Evolutionary conservation across 805 yeast species (phyloP).

Genomic region (Yamadazyma phyllophila): DNA sequence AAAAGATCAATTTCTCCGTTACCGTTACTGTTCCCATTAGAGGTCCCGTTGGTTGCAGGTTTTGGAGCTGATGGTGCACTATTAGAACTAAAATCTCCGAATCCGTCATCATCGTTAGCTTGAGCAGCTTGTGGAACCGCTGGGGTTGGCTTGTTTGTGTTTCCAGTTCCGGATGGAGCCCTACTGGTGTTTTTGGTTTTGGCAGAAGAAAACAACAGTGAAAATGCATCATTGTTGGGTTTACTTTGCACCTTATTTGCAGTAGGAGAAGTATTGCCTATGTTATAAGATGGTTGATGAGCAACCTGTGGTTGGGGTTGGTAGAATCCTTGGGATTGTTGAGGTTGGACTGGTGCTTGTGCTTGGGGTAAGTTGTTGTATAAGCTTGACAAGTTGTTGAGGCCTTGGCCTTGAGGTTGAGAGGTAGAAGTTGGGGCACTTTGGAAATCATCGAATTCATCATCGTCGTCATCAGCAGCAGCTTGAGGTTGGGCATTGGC

Average conservation of each 20-base stretch:
- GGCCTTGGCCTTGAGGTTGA: constrained; percentile 16
- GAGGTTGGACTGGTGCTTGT: not conserved
- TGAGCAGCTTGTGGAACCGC: not conserved
- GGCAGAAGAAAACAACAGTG: constrained; percentile 66
- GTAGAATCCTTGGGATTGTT: constrained; percentile 9
- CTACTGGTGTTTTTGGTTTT: constrained; percentile 40
- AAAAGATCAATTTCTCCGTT: constrained; percentile 49
- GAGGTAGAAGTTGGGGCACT: constrained; percentile 46
- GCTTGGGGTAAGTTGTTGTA: constrained; percentile 17
- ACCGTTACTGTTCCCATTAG: constrained; percentile 12
- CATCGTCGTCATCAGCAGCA: constrained; percentile 46
- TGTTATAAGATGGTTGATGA: constrained; percentile 7
- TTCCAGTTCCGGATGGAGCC: constrained; percentile 16
- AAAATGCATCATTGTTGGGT: constrained; percentile 62
- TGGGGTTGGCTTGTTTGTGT: constrained; percentile 1
- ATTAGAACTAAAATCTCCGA: constrained; percentile 32
- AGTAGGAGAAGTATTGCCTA: constrained; percentile 28
- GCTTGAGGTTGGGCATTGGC: constrained; percentile 15
- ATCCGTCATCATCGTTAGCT: constrained; percentile 23
- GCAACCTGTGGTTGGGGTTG: constrained; percentile 17
- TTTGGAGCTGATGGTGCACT: not conserved
- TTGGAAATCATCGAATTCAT: constrained; percentile 82
- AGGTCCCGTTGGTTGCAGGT: constrained; percentile 9
- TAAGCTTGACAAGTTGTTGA: constrained; percentile 27
- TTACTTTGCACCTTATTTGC: constrained; percentile 40